phyloP scores from a whole-genome alignment of 2,329 filamentous ascomycete species.

The Talaromyces sp. region DNA sequence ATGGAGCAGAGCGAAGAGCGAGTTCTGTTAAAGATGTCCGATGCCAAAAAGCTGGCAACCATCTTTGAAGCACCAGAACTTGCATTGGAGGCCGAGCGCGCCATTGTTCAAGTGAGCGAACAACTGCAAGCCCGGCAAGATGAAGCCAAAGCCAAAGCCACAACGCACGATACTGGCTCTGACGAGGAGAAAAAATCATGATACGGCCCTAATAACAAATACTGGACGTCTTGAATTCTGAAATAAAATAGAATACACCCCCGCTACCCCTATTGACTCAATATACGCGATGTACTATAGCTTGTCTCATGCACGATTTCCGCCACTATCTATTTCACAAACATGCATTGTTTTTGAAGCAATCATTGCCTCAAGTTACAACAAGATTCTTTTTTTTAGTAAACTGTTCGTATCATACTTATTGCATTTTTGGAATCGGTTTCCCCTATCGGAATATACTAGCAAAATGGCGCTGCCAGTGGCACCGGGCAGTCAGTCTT shows the following conservation, averaged over 20 bases:
- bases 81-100: constrained; percentile 72
- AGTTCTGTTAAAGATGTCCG: constrained; percentile 48
- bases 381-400: too few species aligned
- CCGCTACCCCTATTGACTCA: neutral
- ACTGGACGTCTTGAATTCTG: neutral
- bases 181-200: constrained; percentile 28
- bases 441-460: too few species aligned
- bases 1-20: constrained; percentile 48
- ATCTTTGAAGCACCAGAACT: constrained; percentile 70
- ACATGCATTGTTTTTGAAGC: neutral
- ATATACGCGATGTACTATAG: constrained; percentile 2
- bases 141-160: constrained; percentile 21
- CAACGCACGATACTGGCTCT: constrained; percentile 19
- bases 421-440: too few species aligned
- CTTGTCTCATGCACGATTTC: neutral
- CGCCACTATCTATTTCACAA: neutral
- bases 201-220: neutral
- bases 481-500: too few species aligned
- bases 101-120: constrained; percentile 70
- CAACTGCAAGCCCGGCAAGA: constrained; percentile 33
- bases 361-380: too few species aligned
- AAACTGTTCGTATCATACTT: too few species aligned
- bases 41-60: constrained; percentile 62
- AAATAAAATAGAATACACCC: constrained; percentile 1
- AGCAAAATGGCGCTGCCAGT: too few species aligned